Percentiles rank a stretch among this genome's conserved stretches.
These are phyloP conservation scores for Fusarium dimerum DNA, from an alignment of 2,329 filamentous ascomycete genomes.

Conservation along the genomic window DNA sequence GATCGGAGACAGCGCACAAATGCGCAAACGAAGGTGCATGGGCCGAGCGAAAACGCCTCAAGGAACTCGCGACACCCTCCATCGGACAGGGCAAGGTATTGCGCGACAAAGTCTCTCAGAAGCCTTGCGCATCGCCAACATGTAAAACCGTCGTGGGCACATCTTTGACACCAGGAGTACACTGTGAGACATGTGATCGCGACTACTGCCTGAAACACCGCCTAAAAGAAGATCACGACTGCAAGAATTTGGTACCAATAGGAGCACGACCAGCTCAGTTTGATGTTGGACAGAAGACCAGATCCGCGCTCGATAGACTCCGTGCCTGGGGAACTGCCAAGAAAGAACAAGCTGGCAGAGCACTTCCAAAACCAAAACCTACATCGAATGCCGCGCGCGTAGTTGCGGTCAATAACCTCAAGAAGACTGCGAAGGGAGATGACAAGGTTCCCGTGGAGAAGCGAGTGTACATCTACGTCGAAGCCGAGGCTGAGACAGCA, in stretches of 20 bases:
- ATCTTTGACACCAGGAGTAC: conserved; percentile 65
- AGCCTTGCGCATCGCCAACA: conserved; percentile 64
- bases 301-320: conserved; percentile 74
- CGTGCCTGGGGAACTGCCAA: conserved; percentile 80
- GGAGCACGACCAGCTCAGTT: conserved; percentile 49
- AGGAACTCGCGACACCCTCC: conserved; percentile 54
- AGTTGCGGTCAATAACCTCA: conserved; percentile 74
- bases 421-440: conserved; percentile 88
- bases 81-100: conserved; percentile 56
- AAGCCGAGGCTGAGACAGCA: conserved; percentile 85
- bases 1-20: conserved; percentile 79
- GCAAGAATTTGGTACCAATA: conserved; percentile 68
- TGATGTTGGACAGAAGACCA: conserved; percentile 62
- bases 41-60: conserved; percentile 58
- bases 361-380: conserved; percentile 64
- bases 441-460: conserved; percentile 78
- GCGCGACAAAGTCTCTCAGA: conserved; percentile 57
- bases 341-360: conserved; percentile 59
- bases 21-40: conserved; percentile 62
- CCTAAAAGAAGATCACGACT: conserved; percentile 80
- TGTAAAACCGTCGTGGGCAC: conserved; percentile 76
- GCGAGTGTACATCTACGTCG: conserved; percentile 86
- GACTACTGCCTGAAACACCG: conserved; percentile 79
- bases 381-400: conserved; percentile 64
- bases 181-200: conserved; percentile 71